phyloP scores from a whole-genome alignment of 768 basidiomycete genomes.

The Ramaria rubella region DNA sequence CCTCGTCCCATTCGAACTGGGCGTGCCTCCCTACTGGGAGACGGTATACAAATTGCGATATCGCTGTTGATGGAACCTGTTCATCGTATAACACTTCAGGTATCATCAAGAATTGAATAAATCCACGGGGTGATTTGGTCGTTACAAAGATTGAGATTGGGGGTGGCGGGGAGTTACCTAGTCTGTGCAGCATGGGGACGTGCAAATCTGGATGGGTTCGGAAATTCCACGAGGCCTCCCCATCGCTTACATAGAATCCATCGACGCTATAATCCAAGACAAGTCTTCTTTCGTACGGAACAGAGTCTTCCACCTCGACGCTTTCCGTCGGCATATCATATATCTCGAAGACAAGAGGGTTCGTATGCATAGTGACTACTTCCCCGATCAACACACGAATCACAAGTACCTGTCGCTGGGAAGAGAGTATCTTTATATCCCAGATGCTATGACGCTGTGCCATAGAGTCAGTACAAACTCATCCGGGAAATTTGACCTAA shows the following conservation, averaged over 20 bases:
- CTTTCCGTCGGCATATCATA: constrained; percentile 1
- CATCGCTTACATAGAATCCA: constrained; percentile 7
- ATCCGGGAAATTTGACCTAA: neutral
- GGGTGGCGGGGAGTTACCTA: neutral
- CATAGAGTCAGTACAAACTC: neutral
- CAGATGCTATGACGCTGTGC: constrained; percentile 10
- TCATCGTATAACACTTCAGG: neutral
- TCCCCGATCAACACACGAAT: constrained; percentile 3
- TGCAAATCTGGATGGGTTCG: neutral
- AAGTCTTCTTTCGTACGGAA: neutral
- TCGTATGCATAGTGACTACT: neutral
- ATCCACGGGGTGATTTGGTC: neutral
- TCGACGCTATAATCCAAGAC: constrained; percentile 1
- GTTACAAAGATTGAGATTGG: constrained; percentile 7
- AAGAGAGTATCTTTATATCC: constrained; percentile 8
- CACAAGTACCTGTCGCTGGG: constrained; percentile 8
- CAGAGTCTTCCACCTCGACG: neutral
- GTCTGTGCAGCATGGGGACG: constrained; percentile 6
- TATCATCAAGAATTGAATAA: constrained; percentile 1
- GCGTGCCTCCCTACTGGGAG: neutral
- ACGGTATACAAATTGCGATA: neutral
- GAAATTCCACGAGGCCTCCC: constrained; percentile 5
- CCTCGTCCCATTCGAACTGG: constrained; percentile 4
- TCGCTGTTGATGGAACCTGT: neutral
- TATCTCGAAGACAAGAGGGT: constrained; percentile 8